Percentiles rank a stretch among this genome's conserved stretches.
Evolutionary conservation across 1,284 basidiomycete genomes (phyloP).

Genomic region (Cryptococcus hybrid): DNA sequence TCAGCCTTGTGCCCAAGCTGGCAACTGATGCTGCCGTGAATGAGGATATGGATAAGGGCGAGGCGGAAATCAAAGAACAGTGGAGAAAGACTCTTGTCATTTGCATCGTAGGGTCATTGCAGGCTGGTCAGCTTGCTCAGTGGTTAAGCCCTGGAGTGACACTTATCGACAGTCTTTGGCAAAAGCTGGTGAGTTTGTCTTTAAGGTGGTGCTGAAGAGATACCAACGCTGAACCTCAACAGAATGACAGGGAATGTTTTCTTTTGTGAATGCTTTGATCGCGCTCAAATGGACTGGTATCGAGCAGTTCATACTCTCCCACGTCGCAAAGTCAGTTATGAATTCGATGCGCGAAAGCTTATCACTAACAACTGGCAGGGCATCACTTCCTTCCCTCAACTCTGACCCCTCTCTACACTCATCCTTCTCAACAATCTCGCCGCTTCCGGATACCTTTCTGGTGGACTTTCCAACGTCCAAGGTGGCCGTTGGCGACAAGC

Average conservation of each 20-base stretch:
- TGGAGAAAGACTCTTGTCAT: slow-evolving; percentile 33
- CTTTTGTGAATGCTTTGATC: slow-evolving; percentile 43
- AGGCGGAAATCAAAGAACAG: slow-evolving; percentile 1
- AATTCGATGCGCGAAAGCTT: not conserved
- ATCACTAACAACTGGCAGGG: slow-evolving; percentile 13
- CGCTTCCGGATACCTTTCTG: slow-evolving; percentile 37
- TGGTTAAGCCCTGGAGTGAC: slow-evolving; percentile 50
- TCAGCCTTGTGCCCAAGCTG: slow-evolving; percentile 16
- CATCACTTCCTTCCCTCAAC: slow-evolving; percentile 26
- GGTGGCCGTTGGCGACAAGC: slow-evolving; percentile 46
- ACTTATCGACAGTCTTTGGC: slow-evolving; percentile 46
- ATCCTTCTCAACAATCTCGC: slow-evolving; percentile 46
- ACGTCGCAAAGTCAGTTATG: slow-evolving; percentile 33
- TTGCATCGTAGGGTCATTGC: slow-evolving; percentile 32
- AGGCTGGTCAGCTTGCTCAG: slow-evolving; percentile 46
- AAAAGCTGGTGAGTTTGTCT: slow-evolving; percentile 31
- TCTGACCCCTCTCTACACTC: slow-evolving; percentile 37
- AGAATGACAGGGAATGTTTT: slow-evolving; percentile 31
- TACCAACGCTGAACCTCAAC: not conserved
- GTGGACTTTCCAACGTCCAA: slow-evolving; percentile 47
- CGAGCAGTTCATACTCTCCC: slow-evolving; percentile 50
- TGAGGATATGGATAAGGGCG: not conserved
- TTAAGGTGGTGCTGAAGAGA: not conserved
- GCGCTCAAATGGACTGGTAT: slow-evolving; percentile 46
- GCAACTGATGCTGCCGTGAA: slow-evolving; percentile 6